Evolutionary conservation across 768 basidiomycete species (phyloP).

Genomic region (Artomyces pyxidatus): DNA sequence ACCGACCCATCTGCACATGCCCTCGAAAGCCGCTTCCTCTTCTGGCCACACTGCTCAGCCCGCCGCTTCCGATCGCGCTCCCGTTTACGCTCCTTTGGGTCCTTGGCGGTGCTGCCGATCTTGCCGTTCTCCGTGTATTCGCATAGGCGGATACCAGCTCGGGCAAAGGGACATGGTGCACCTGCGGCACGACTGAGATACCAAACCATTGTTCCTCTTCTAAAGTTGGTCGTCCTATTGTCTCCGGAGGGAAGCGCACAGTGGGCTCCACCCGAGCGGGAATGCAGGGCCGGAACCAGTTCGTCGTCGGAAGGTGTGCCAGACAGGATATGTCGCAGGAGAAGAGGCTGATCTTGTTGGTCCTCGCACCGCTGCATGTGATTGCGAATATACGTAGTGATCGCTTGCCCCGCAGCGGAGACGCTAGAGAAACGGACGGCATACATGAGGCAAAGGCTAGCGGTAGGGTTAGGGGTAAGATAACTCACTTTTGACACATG

Average conservation of each 20-base stretch:
- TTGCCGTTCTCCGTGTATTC: conserved; percentile 53
- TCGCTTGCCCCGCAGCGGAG: conserved; percentile 74
- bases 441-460: conserved; percentile 7
- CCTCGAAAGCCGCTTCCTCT: conserved; percentile 34
- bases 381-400: conserved; percentile 73
- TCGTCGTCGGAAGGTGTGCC: conserved; percentile 69
- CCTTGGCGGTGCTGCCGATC: conserved; percentile 19
- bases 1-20: conserved; percentile 21
- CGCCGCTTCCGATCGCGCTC: conserved; percentile 20
- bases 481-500: conserved; percentile 64
- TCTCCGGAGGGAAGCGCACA: conserved; percentile 29
- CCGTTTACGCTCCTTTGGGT: conserved; percentile 22
- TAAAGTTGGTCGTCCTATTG: conserved; percentile 57
- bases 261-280: conserved; percentile 57
- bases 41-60: conserved; percentile 36
- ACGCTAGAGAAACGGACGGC: conserved; percentile 33
- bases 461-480: conserved; percentile 12
- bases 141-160: conserved; percentile 63
- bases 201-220: conserved; percentile 75
- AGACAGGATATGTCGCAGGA: conserved; percentile 63
- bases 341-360: conserved; percentile 66
- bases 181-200: conserved; percentile 72
- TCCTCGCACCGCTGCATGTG: conserved; percentile 65
- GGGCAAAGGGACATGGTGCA: conserved; percentile 66
- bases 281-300: conserved; percentile 62